Evolutionary conservation across 495 filamentous ascomycete genomes (phyloP).

Genomic region (Trichocladium antarcticum): DNA sequence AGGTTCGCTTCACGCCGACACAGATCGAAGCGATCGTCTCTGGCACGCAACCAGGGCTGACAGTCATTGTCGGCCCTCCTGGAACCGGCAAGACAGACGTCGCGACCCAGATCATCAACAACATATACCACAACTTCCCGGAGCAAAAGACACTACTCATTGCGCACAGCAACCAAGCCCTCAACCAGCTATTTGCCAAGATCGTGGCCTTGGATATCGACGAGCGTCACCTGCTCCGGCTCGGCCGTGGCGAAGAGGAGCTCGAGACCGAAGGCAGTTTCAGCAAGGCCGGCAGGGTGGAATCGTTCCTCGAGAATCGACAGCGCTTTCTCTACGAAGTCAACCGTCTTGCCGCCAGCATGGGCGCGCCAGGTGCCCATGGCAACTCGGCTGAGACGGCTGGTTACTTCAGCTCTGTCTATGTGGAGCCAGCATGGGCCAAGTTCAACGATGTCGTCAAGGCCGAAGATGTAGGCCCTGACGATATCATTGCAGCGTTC

Average conservation of each 20-base stretch:
- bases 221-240: conserved; percentile 79
- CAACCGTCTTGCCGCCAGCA: conserved; percentile 67
- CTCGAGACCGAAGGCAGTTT: conserved; percentile 76
- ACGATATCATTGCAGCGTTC: conserved; percentile 60
- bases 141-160: conserved; percentile 83
- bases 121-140: conserved; percentile 97
- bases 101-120: conserved; percentile 95
- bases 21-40: conserved; percentile 91
- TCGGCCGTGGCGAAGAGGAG: conserved; percentile 93
- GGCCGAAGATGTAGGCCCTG: conserved; percentile 40
- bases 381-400: conserved; percentile 94
- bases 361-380: conserved; percentile 81
- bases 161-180: conserved; percentile 93
- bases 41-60: conserved; percentile 88
- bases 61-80: conserved; percentile 88
- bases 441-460: conserved; percentile 61
- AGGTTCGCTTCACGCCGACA: conserved; percentile 76
- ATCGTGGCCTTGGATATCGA: conserved; percentile 92
- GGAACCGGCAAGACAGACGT: conserved; percentile 98
- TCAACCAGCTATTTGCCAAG: conserved; percentile 99
- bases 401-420: conserved; percentile 89
- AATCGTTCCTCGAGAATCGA: conserved; percentile 89
- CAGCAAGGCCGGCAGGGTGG: conserved; percentile 90
- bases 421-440: conserved; percentile 78
- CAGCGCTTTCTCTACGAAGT: conserved; percentile 72